A percentile compares a stretch with the other conserved stretches of the same genome.
These are phyloP conservation scores for Cercospora zeae-maydis DNA, from an alignment of 2,329 filamentous ascomycete species.

Conservation along the genomic window DNA sequence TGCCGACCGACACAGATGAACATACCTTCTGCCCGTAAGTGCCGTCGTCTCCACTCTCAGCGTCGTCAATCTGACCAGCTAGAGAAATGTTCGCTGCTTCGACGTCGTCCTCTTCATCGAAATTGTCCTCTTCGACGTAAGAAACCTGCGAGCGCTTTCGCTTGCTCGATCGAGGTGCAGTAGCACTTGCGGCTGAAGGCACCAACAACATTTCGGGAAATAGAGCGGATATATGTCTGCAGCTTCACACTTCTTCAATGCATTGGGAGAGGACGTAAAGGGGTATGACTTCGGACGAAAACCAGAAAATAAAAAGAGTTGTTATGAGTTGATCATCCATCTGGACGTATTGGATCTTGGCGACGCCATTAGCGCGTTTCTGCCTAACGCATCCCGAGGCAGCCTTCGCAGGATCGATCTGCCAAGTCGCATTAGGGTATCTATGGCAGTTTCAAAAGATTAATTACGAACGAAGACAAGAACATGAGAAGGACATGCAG, in stretches of 20 bases:
- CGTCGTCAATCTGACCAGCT: neutral
- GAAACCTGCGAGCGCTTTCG: constrained; percentile 32
- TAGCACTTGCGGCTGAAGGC: neutral
- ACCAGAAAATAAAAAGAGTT: neutral
- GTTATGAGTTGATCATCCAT: neutral
- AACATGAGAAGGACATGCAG: neutral
- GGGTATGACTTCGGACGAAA: too few species aligned
- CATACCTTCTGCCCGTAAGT: constrained; percentile 23
- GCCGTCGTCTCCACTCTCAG: constrained; percentile 6
- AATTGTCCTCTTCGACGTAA: constrained; percentile 27
- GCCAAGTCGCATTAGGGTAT: neutral
- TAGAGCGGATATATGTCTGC: too few species aligned
- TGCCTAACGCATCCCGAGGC: neutral
- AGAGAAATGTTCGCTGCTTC: constrained; percentile 5
- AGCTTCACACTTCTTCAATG: too few species aligned
- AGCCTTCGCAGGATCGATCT: neutral
- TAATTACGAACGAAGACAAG: neutral
- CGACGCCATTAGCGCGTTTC: neutral
- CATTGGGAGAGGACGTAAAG: too few species aligned
- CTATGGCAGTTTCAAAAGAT: neutral
- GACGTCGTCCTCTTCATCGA: constrained; percentile 12
- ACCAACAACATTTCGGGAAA: neutral
- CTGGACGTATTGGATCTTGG: neutral
- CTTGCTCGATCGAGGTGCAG: constrained; percentile 22
- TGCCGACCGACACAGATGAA: neutral